Conservation (phyloP, 257 asterid genomes). For the Nicotiana benthamiana region DNA sequence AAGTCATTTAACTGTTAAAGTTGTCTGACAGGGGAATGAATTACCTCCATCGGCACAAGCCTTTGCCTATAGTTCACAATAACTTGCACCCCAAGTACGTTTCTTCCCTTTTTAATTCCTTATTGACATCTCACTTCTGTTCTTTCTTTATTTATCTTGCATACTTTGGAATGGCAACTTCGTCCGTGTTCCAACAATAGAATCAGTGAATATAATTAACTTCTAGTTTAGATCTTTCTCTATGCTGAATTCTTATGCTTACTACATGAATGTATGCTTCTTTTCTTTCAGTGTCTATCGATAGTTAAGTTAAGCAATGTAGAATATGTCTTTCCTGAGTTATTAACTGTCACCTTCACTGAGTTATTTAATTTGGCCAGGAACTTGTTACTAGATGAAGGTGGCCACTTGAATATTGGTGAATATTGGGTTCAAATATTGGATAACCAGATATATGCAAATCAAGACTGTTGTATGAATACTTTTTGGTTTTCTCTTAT, state of each 20-base stretch:
- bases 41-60: slow-evolving; percentile 62
- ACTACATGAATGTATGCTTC: not conserved
- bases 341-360: not conserved
- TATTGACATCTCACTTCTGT: not conserved
- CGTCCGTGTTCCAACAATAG: not conserved
- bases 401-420: slow-evolving; percentile 53
- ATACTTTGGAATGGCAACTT: not conserved
- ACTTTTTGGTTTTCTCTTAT: not conserved
- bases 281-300: not conserved
- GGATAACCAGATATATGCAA: slow-evolving; percentile 39
- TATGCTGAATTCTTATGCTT: not conserved
- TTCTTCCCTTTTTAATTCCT: not conserved
- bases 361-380: slow-evolving; percentile 18
- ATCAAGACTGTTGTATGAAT: slow-evolving; percentile 32
- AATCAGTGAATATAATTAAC: not conserved
- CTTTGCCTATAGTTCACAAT: slow-evolving; percentile 53
- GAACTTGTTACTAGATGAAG: slow-evolving; percentile 56
- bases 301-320: not conserved
- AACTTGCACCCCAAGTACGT: slow-evolving; percentile 41
- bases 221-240: not conserved
- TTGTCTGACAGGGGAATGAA: slow-evolving; percentile 52
- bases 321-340: not conserved
- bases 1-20: not conserved
- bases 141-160: not conserved
- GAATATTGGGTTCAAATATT: slow-evolving; percentile 62